Evolutionary conservation across 345 rosid species (phyloP).

Genomic region (Turnera subulata): DNA sequence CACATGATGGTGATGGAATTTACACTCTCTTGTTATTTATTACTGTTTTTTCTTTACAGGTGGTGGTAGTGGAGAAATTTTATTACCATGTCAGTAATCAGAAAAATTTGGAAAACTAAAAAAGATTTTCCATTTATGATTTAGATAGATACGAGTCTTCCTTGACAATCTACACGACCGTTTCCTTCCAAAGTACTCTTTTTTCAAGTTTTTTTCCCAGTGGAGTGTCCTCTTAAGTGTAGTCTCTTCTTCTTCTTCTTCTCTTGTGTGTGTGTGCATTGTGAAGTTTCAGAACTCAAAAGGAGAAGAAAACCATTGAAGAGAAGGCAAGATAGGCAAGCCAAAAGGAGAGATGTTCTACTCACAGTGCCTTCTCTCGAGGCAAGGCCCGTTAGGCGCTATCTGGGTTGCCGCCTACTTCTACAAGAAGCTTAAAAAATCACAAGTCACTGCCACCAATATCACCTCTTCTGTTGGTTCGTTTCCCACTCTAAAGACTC

Average conservation of each 20-base stretch:
- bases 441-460: conserved; percentile 61
- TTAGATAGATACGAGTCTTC: background rate
- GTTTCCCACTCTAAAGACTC: conserved; percentile 26
- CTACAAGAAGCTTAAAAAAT: conserved; percentile 68
- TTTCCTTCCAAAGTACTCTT: conserved; percentile 9
- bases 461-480: conserved; percentile 74
- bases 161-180: conserved; percentile 10
- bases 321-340: background rate
- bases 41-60: no score
- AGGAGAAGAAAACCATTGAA: background rate
- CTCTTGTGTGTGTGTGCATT: no score
- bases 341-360: conserved; percentile 39
- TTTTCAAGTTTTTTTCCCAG: no score
- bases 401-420: conserved; percentile 86
- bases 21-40: no score
- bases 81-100: no score
- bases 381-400: conserved; percentile 62
- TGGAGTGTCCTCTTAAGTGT: no score
- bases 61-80: no score
- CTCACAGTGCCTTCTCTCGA: conserved; percentile 53
- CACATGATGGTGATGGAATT: no score
- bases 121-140: no score
- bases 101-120: no score
- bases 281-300: no score
- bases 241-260: background rate